Base-by-base conservation (phyloP, 2,329 filamentous ascomycete species). In the Alternaria rosae region DNA sequence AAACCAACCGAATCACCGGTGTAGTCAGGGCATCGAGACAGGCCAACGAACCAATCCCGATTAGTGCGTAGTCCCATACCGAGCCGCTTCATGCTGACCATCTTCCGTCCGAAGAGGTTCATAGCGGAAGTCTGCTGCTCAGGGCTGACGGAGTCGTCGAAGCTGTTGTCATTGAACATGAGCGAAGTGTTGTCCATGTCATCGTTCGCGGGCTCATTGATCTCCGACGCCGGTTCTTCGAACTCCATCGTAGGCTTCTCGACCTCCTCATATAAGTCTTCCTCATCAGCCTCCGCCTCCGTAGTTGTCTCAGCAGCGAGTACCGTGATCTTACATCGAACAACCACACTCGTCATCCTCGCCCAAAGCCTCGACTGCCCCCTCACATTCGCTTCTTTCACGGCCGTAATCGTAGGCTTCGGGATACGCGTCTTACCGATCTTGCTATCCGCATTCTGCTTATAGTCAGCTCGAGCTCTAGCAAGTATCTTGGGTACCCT, bases 141-240 rank as follows among this genome's bases (percentile, higher is more conserved):
- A 6, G 43, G 47, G 25, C 50, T 43, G 12, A 58, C 21, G 20
- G 44, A 35, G 45, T 62, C 62, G 10, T 65, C 51, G 51, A 59
- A 65, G 32, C 59, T 65, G 35, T 52, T 20, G 25, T 65, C 62
- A 17, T 57, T 32, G 52, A 62, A 57, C 28, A 65, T 21, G 45
- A 62, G 28, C 15, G 38, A 48, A 26, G 35, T 57, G 41, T 56
- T 28, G n/a, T 57, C 58, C 12, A 51, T 45, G 7, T 51, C 43
- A 32, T 20, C 41, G 32, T 17, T 11, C 23, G 54, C 38, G 20
- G 26, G 7, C 26, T 35, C 26, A 17, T 10, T 5, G 5, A 38
- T 38, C 35, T 38, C 35, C 35, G 35, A 38, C n/a, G 35, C 35
- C n/a, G n/a, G 35, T n/a, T 38, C 35, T 17, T 38, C 35, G 9